These are phyloP conservation scores for Ramularia collo-cygni DNA, from an alignment of 2,329 filamentous ascomycete species.

Conservation along the genomic window DNA sequence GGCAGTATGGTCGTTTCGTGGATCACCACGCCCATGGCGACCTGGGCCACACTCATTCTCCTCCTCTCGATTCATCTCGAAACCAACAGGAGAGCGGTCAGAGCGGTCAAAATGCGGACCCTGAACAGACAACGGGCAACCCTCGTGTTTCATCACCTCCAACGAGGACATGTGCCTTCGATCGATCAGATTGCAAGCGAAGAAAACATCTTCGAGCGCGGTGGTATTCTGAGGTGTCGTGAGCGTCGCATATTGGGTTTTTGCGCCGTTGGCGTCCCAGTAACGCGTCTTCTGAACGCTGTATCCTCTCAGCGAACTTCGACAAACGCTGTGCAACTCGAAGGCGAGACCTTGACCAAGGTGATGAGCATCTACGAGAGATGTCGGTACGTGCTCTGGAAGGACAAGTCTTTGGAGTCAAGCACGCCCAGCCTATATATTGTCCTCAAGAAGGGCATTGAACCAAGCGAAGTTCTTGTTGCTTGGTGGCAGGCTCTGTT, in stretches of 20 bases:
- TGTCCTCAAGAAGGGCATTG: slow-evolving; percentile 55
- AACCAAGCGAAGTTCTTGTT: slow-evolving; percentile 46
- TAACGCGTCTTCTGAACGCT: slow-evolving; percentile 18
- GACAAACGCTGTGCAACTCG: slow-evolving; percentile 21
- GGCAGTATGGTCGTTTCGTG: slow-evolving; percentile 75
- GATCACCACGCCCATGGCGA: slow-evolving; percentile 63
- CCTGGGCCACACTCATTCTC: slow-evolving; percentile 64
- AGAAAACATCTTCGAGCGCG: slow-evolving; percentile 55
- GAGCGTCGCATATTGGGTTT: slow-evolving; percentile 43
- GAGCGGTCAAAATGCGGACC: slow-evolving; percentile 72
- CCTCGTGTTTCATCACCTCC: slow-evolving; percentile 59
- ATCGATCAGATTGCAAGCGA: slow-evolving; percentile 57
- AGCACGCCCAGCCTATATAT: slow-evolving; percentile 40
- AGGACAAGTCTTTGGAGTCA: slow-evolving; percentile 32
- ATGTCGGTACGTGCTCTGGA: slow-evolving; percentile 54
- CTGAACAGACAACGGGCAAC: slow-evolving; percentile 83
- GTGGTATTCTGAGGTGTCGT: slow-evolving; percentile 57
- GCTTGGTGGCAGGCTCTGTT: slow-evolving; percentile 57
- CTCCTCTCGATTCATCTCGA: slow-evolving; percentile 71
- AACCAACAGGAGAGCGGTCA: slow-evolving; percentile 82
- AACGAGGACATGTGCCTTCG: slow-evolving; percentile 44
- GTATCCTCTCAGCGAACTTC: slow-evolving; percentile 21
- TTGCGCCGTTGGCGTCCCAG: slow-evolving; percentile 45
- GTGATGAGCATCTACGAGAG: slow-evolving; percentile 45
- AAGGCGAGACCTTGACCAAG: slow-evolving; percentile 27